Conservation (phyloP, 2,329 filamentous ascomycete species). For the Aotearoamyces nothofagi region DNA sequence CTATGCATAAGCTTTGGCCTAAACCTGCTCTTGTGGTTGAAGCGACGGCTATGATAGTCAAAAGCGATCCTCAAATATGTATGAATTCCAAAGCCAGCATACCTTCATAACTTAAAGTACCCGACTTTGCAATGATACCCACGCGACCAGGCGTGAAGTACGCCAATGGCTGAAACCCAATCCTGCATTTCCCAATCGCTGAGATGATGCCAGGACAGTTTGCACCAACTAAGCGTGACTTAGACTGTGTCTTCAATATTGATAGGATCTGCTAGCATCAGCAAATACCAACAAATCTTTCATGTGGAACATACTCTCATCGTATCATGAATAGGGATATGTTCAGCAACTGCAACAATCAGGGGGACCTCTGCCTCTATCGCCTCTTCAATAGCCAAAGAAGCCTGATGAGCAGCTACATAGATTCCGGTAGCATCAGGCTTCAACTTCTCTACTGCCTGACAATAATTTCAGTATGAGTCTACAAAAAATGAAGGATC, state of each 20-base stretch:
- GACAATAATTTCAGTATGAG: too few species aligned
- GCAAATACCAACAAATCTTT: not conserved
- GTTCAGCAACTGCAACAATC: conserved; percentile 62
- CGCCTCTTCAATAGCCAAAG: conserved; percentile 62
- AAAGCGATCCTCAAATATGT: conserved; percentile 3
- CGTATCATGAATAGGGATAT: conserved; percentile 60
- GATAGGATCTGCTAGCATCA: conserved; percentile 38
- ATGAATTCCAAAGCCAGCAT: too few species aligned
- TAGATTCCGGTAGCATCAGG: conserved; percentile 71
- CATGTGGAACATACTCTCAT: conserved; percentile 34
- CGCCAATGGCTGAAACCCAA: conserved; percentile 63
- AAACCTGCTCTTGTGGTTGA: conserved; percentile 54
- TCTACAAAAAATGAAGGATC: conserved; percentile 1
- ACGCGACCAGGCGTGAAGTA: conserved; percentile 55
- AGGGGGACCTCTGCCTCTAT: conserved; percentile 63
- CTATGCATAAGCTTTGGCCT: conserved; percentile 58
- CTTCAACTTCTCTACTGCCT: conserved; percentile 54
- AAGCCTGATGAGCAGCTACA: conserved; percentile 60
- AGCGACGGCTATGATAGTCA: conserved; percentile 42
- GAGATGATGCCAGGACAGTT: conserved; percentile 66
- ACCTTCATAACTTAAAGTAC: conserved; percentile 57
- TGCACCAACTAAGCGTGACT: conserved; percentile 53
- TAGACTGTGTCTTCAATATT: conserved; percentile 53
- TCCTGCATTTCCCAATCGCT: conserved; percentile 49
- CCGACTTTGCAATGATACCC: conserved; percentile 60